Base-by-base conservation (phyloP, 495 filamentous ascomycete genomes). In the Penicillium macrosclerotiorum region DNA sequence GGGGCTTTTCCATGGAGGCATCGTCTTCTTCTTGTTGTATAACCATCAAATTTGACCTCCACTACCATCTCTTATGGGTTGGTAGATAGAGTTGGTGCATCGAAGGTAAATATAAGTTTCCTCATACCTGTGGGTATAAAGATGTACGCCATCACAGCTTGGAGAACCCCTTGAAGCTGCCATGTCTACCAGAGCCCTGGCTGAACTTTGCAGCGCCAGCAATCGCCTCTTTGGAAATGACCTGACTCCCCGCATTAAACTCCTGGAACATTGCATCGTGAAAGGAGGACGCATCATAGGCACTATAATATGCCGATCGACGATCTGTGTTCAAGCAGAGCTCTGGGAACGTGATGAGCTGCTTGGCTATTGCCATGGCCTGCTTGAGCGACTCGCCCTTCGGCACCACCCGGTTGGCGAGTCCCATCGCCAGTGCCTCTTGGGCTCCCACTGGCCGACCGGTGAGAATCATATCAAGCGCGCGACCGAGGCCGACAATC, bases 391-490 rank as follows among this genome's bases (percentile, higher is more conserved):
- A 68, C 47, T 69, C 62, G 9, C 72, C 74, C 43, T 71, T 70
- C 4, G 64, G 54, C 12, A 77, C 72, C 3, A 77, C 67, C 1
- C 74, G 63, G 52, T 69, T 77, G 23, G 67, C 75, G 5, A 77
- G 57, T 2, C 74, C 74, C 65, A 77, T 76, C 3, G 38, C 14
- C 4, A 74, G 43, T n/a, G 73, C 75, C 41, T 77, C 73, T 32
- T 67, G 38, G 20, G 74, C 73, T 0, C 47, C 50, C 1, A 76
- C 71, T 2, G 64, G 41, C 0, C 75, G 59, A 12, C 75, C 73
- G 0, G 75, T 79, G 5, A 79, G 42, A 4, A 77, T 74, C 70
- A 75, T 72, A 59, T 78, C 75, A 24, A 76, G 45, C 4, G 74
- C 73, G 7, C 74, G 57, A 5, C 72, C 71, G 6, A 77, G 57